phyloP scores from a whole-genome alignment of 2,329 filamentous ascomycete genomes.

The Kalaharituber pfeilii region DNA sequence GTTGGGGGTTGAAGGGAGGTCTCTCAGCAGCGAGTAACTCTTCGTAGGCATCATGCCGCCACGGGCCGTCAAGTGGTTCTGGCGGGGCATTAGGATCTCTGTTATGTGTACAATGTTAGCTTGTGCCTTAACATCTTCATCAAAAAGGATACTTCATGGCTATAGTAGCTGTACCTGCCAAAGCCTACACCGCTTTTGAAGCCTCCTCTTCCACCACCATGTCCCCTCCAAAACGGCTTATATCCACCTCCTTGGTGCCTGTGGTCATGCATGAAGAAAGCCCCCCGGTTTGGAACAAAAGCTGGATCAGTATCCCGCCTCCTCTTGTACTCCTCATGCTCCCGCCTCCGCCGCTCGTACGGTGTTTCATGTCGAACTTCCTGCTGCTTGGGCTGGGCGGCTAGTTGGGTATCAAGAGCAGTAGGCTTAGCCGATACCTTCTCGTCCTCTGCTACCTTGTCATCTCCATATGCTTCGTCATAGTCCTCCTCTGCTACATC shows the following conservation, averaged over 20 bases:
- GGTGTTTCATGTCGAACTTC: conserved; percentile 36
- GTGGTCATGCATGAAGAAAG: conserved; percentile 96
- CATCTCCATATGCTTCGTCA: conserved; percentile 13
- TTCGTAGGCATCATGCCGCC: conserved; percentile 93
- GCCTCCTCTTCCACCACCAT: conserved; percentile 35
- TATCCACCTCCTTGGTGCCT: conserved; percentile 58
- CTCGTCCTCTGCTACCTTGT: conserved; percentile 23
- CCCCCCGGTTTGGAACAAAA: conserved; percentile 83
- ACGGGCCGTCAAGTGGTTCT: conserved; percentile 36
- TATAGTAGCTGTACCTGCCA: conserved; percentile 2
- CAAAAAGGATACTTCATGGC: background rate
- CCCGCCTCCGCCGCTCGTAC: conserved; percentile 56
- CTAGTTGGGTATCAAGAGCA: background rate
- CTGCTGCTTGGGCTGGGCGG: conserved; percentile 28
- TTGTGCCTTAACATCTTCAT: no score
- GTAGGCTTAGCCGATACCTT: conserved; percentile 6
- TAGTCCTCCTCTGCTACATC: conserved; percentile 8
- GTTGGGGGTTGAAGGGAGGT: background rate
- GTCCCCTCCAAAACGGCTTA: conserved; percentile 51
- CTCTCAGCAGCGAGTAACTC: conserved; percentile 22
- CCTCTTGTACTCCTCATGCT: conserved; percentile 81
- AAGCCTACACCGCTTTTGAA: conserved; percentile 16
- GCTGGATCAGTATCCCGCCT: conserved; percentile 76
- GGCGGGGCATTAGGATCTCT: conserved; percentile 28
- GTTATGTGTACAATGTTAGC: background rate